Base-by-base conservation (phyloP, 148 eudicot species). In the Bassia scoparia region DNA sequence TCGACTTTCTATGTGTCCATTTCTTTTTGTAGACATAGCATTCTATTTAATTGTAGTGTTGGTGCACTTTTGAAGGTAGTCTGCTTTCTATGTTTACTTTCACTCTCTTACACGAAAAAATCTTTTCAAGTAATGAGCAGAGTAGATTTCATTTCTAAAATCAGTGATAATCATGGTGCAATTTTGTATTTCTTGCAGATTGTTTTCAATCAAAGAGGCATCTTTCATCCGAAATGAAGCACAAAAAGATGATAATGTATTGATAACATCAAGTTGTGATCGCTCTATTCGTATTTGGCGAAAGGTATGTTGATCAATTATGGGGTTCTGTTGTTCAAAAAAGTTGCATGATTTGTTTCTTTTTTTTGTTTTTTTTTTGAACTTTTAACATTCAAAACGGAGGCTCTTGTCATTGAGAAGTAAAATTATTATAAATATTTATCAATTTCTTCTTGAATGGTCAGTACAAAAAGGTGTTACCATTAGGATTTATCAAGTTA, bases 231-330 rank as follows among this genome's bases (percentile, higher is more conserved):
- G 76, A 56, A 84, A 73, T 56, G 84, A 74, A 62, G 67, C 76
- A 30, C 85, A 77, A 68, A 67, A 72, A 61, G 67, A 81, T 76
- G 88, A 83, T 41, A 81, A 78, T 78, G 74, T 84, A 68, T 74
- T 91, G 79, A 70, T 89, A 50, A 86, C 97, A 63, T 91, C 97
- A 81, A 89, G 94, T 76, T 76, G 61, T 74, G 97, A 89, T 76
- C 93, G 79, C 66, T 76, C 84, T 5, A 87, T 91, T 55, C 91
- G 97, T 31, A 84, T 91, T 64, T 91, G 93, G 97, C 86, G 81
- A 82, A 89, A 91, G 97, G 97, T 91, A 87, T 56, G 44, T 15
- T 78, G 5, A 4, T 35, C 8, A 64, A 15, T 4, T 4, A 62
- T 64, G 68, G 20, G 30, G 21, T 37, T 10, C 66, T 61, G 15